Base-by-base conservation (phyloP, 805 yeast species). In the Metahyphopichia silvanorum region DNA sequence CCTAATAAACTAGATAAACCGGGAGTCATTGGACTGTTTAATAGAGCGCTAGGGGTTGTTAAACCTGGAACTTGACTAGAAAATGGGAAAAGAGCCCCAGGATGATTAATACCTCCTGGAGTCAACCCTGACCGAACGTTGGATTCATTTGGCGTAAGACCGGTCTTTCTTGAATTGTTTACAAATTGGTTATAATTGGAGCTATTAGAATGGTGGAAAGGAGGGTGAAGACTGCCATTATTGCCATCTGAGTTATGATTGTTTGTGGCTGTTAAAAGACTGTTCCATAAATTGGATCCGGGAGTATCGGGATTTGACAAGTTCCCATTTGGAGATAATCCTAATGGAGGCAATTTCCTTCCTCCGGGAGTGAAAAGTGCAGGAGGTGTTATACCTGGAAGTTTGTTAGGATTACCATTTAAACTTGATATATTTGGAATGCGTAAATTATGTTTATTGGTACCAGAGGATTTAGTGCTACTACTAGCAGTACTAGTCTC, bases 91-190 rank as follows among this genome's bases (percentile, higher is more conserved):
- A 57, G n/a, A 15, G 33, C 32, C 11, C 49, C 47, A 6, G 40
- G 39, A 10, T 42, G 53, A 32, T 40, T 49, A 21, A 51, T 37
- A 1, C 51, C 59, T 2, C 79, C 85, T 0, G 89, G 89, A 0
- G 89, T 80, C 17, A 82, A 53, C 0, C 93, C 91, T 0, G 85
- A 67, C 43, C 95, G 68, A 31, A 86, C 44, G 31, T 78, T 72
- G 4, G 86, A 75, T 50, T 85, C 94, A 53, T 79, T 83, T 3
- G 93, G 93, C 0, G 88, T 81, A 28, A 86, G 62, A 0, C 87
- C 91, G 0, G 85, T 54, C 39, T 76, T 64, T 22, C 66, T 50
- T 31, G 63, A 51, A 40, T 48, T 53, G 34, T 43, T 37, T 10
- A 55, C 41, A 40, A 60, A 60, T 40, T 55, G 66, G 26, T 41